Percentiles rank a stretch among this genome's conserved stretches.
phyloP scores from a whole-genome alignment of 202 grass and related monocot genomes.

The Sporobolus alterniflorus region DNA sequence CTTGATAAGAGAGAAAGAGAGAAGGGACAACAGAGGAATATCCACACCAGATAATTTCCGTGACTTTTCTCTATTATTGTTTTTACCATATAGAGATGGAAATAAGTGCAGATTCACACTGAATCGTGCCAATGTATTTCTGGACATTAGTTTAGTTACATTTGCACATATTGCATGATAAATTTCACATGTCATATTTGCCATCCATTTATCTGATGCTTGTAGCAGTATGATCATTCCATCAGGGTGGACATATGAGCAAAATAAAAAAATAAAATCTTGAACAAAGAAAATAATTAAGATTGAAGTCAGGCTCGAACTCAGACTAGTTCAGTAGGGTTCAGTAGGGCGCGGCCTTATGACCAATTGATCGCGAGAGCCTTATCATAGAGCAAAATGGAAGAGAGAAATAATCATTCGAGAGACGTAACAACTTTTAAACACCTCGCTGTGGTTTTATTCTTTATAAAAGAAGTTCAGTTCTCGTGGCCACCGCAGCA shows the following conservation, averaged over 20 bases:
- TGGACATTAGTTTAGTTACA: not conserved
- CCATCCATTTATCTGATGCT: not conserved
- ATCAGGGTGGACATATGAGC: no score
- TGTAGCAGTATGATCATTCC: no score
- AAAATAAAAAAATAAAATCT: no score
- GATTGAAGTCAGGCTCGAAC: no score
- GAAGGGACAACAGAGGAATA: not conserved
- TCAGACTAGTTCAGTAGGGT: no score
- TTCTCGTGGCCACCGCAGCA: conserved; percentile 3
- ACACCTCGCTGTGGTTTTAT: not conserved
- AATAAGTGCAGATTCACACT: not conserved
- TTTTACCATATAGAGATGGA: not conserved
- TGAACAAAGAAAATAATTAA: no score
- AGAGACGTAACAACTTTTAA: not conserved
- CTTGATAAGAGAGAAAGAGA: not conserved
- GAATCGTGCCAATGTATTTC: not conserved
- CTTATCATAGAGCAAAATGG: not conserved
- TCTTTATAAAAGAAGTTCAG: not conserved
- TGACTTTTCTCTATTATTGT: not conserved
- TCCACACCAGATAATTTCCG: not conserved
- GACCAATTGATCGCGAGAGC: no score
- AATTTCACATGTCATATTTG: not conserved
- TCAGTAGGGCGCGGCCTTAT: no score
- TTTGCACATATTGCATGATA: not conserved
- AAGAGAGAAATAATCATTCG: not conserved